Evolutionary conservation across 75 land plant species (phyloP).

Genomic region (Picea sitchensis): DNA sequence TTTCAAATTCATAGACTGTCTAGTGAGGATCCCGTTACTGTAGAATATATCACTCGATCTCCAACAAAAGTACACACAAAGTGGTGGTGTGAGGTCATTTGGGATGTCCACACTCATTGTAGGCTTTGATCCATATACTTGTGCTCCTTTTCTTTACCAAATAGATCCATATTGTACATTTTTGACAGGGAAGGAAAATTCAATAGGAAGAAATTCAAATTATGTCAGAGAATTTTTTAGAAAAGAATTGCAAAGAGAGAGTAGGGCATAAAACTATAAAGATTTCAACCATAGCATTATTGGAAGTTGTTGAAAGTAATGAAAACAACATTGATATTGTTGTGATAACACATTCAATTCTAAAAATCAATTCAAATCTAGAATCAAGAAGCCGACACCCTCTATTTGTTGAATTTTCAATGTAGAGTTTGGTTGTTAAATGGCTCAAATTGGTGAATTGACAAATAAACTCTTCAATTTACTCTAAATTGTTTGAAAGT

Average conservation of each 20-base stretch:
- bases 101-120: constrained; percentile 94
- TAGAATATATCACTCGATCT: constrained; percentile 92
- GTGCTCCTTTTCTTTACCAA: constrained; percentile 81
- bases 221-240: constrained; percentile 87
- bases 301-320: constrained; percentile 40
- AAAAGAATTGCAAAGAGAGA: constrained; percentile 92
- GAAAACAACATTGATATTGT: too few relatives aligned
- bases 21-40: constrained; percentile 93
- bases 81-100: constrained; percentile 97
- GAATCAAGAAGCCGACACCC: too few relatives aligned
- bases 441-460: too few relatives aligned
- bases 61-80: constrained; percentile 98
- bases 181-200: constrained; percentile 97
- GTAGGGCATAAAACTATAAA: constrained; percentile 92
- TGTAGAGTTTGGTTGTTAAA: too few relatives aligned
- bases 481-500: too few relatives aligned
- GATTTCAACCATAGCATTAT: constrained; percentile 84
- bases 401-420: too few relatives aligned
- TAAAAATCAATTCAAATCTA: too few relatives aligned
- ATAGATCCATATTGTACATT: constrained; percentile 96
- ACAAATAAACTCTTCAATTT: too few relatives aligned
- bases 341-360: too few relatives aligned
- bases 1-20: constrained; percentile 90
- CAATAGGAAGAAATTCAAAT: constrained; percentile 92
- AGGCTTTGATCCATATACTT: constrained; percentile 90